These are phyloP conservation scores for Prototheca cutis DNA, from an alignment of 163 green algal genomes.

Conservation along the genomic window DNA sequence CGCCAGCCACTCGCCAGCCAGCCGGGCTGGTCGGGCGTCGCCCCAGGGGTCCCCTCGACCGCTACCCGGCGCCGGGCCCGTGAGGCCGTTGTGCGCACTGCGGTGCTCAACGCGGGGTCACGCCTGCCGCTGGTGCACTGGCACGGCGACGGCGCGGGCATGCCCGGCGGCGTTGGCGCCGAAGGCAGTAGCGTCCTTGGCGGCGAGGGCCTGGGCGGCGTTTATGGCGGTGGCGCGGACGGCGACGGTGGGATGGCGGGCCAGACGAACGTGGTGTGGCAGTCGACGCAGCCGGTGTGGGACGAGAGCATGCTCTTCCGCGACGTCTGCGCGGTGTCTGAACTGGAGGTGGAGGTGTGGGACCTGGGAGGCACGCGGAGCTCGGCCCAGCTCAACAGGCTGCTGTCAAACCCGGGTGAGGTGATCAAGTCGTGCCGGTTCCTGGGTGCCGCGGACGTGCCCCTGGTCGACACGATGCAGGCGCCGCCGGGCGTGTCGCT, in stretches of 20 bases:
- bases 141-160: not conserved
- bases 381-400: conserved; percentile 28
- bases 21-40: not conserved
- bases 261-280: conserved; percentile 45
- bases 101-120: not conserved
- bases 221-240: not conserved
- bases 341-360: conserved; percentile 50
- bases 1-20: conserved; percentile 8
- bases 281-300: conserved; percentile 37
- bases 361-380: conserved; percentile 36
- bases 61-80: not conserved
- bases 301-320: conserved; percentile 47
- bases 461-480: conserved; percentile 39
- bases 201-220: too few relatives aligned
- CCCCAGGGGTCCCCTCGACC: not conserved
- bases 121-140: not conserved
- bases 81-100: too few relatives aligned
- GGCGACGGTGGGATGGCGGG: conserved; percentile 19
- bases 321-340: conserved; percentile 38
- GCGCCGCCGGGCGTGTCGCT: conserved; percentile 18
- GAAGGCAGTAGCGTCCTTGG: too few relatives aligned
- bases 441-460: conserved; percentile 40
- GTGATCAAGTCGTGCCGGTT: conserved; percentile 45
- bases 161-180: too few relatives aligned
- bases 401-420: conserved; percentile 25